phyloP scores from a whole-genome alignment of 805 yeast species.

The Yarrowia phangngaensis region DNA sequence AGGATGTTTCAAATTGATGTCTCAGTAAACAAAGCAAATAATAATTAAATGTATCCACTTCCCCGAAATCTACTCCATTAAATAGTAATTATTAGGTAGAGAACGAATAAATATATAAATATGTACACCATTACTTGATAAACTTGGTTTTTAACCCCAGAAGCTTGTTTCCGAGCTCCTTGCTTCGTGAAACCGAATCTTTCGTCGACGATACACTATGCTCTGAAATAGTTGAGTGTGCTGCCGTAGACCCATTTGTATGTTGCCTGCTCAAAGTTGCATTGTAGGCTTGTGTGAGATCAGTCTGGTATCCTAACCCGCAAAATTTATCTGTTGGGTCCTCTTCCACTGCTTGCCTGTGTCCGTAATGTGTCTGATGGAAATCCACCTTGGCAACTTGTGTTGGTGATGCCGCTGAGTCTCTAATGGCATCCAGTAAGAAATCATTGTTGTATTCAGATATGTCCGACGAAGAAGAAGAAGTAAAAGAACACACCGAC shows the following conservation, averaged over 20 bases:
- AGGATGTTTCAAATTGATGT: too few species aligned
- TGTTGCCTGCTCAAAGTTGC: background rate
- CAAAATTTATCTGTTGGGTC: too few species aligned
- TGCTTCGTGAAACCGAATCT: background rate
- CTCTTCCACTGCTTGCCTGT: conserved; percentile 4
- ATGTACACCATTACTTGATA: background rate
- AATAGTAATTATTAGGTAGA: too few species aligned
- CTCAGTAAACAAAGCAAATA: too few species aligned
- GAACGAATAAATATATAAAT: background rate
- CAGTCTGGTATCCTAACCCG: background rate
- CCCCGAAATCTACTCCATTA: too few species aligned
- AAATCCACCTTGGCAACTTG: conserved; percentile 3
- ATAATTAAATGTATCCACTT: too few species aligned
- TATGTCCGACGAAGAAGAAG: conserved; percentile 3
- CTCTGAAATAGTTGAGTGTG: background rate
- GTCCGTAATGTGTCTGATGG: conserved; percentile 15
- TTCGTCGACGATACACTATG: background rate
- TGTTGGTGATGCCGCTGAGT: background rate
- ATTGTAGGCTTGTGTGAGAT: background rate
- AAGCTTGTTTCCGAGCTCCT: background rate
- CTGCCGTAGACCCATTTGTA: too few species aligned
- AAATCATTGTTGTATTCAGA: conserved; percentile 17
- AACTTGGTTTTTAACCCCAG: background rate
- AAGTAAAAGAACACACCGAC: conserved; percentile 7
- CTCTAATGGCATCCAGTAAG: conserved; percentile 10